Evolutionary conservation across 2,329 filamentous ascomycete species (phyloP).

Genomic region (Diaporthe batatas): DNA sequence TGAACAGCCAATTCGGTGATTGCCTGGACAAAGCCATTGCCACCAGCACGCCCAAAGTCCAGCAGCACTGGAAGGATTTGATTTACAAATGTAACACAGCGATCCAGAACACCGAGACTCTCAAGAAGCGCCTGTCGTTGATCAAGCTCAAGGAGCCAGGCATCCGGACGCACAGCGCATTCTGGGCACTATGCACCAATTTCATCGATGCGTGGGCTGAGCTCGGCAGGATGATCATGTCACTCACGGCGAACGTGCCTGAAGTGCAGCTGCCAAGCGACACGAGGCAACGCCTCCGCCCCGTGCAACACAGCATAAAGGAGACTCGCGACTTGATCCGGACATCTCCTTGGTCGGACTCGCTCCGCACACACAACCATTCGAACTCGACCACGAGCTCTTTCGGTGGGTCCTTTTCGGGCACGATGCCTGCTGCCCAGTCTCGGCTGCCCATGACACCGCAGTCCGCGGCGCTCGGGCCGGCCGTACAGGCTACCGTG

Average conservation of each 20-base stretch:
- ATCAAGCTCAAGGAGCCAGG: constrained; percentile 90
- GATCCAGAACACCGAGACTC: constrained; percentile 78
- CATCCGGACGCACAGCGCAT: constrained; percentile 72
- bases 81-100: constrained; percentile 79
- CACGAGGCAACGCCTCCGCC: constrained; percentile 79
- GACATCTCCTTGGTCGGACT: constrained; percentile 68
- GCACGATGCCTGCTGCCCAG: constrained; percentile 41
- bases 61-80: constrained; percentile 77
- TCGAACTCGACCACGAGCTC: constrained; percentile 52
- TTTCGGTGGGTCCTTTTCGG: constrained; percentile 44
- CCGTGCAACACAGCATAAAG: constrained; percentile 85
- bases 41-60: constrained; percentile 68
- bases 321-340: constrained; percentile 82
- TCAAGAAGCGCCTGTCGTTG: constrained; percentile 79
- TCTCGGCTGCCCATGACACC: constrained; percentile 81
- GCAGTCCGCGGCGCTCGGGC: constrained; percentile 88
- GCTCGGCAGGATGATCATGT: constrained; percentile 72
- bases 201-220: constrained; percentile 80
- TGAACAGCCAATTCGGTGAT: constrained; percentile 75
- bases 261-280: constrained; percentile 71
- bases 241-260: constrained; percentile 56
- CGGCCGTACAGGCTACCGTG: constrained; percentile 90
- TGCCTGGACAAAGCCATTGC: constrained; percentile 75
- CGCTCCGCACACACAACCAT: constrained; percentile 50
- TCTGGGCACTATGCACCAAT: constrained; percentile 80